A percentile compares a stretch with the other conserved stretches of the same genome.
Conservation (phyloP, 495 filamentous ascomycete genomes). For the Aspergillus sparsus region DNA sequence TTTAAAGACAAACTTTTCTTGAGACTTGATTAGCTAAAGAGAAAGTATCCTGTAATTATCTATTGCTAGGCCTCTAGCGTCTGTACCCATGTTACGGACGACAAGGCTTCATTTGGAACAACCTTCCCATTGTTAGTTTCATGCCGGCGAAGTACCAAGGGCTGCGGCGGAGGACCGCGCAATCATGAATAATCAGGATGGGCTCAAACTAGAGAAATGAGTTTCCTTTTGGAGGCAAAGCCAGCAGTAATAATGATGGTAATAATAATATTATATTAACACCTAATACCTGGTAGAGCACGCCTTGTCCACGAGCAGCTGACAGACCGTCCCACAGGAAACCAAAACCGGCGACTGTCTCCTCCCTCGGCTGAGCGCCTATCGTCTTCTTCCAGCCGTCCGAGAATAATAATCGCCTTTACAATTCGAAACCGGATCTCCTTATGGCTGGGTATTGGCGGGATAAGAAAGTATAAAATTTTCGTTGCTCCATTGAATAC, state of each 20-base stretch:
- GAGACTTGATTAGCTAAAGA: not conserved
- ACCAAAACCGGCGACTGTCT: conserved; percentile 13
- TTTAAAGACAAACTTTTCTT: not conserved
- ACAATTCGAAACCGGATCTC: not conserved
- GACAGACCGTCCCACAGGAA: conserved; percentile 15
- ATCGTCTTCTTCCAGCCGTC: not conserved
- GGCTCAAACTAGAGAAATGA: conserved; percentile 17
- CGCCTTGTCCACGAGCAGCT: conserved; percentile 20
- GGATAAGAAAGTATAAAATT: not conserved
- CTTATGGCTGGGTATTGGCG: not conserved
- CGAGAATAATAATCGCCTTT: not conserved
- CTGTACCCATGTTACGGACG: conserved; percentile 27
- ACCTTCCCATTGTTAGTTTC: conserved; percentile 22
- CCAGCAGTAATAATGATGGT: conserved; percentile 3
- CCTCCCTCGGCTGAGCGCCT: conserved; percentile 15
- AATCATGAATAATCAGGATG: conserved; percentile 32
- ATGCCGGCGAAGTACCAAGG: conserved; percentile 17
- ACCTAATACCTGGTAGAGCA: not conserved
- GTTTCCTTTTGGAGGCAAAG: conserved; percentile 13
- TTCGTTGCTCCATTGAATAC: not conserved
- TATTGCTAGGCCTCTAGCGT: conserved; percentile 7
- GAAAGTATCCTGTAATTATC: too few species aligned
- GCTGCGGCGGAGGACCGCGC: conserved; percentile 29
- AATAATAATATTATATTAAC: not conserved
- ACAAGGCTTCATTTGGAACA: conserved; percentile 4